Conservation (phyloP, 169 alveolate species). For the Plasmodium ovale region DNA sequence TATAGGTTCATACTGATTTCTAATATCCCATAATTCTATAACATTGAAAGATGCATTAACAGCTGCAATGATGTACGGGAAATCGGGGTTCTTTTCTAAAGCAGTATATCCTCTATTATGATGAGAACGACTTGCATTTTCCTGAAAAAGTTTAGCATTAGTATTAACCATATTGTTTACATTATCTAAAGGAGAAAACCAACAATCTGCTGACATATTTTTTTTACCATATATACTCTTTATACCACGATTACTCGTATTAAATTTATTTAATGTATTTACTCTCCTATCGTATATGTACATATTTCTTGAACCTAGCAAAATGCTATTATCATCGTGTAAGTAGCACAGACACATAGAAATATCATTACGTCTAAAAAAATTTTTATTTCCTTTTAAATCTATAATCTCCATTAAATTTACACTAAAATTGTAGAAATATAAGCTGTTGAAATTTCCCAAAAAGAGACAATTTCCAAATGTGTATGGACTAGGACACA, state of each 20-base stretch:
- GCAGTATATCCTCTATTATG: slow-evolving; percentile 81
- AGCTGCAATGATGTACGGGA: slow-evolving; percentile 78
- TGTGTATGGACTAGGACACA: slow-evolving; percentile 37
- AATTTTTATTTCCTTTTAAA: background rate
- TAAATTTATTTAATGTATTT: slow-evolving; percentile 29
- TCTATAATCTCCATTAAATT: slow-evolving; percentile 24
- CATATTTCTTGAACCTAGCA: slow-evolving; percentile 78
- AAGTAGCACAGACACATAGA: slow-evolving; percentile 19
- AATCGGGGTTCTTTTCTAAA: slow-evolving; percentile 77
- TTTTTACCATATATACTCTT: slow-evolving; percentile 14
- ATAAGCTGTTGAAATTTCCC: slow-evolving; percentile 30
- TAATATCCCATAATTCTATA: slow-evolving; percentile 82
- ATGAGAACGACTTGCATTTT: slow-evolving; percentile 17
- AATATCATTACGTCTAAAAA: background rate
- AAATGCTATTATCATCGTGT: slow-evolving; percentile 66
- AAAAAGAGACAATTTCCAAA: slow-evolving; percentile 48
- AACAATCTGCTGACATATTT: background rate
- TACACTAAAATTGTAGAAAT: slow-evolving; percentile 4
- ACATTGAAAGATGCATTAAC: slow-evolving; percentile 78
- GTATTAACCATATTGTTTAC: background rate
- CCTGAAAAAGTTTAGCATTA: background rate
- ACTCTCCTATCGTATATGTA: slow-evolving; percentile 78
- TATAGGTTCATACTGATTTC: slow-evolving; percentile 81
- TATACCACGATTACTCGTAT: background rate
- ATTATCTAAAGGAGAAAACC: background rate